Evolutionary conservation across 495 filamentous ascomycete genomes (phyloP).

Genomic region (Cladorrhinum samala): DNA sequence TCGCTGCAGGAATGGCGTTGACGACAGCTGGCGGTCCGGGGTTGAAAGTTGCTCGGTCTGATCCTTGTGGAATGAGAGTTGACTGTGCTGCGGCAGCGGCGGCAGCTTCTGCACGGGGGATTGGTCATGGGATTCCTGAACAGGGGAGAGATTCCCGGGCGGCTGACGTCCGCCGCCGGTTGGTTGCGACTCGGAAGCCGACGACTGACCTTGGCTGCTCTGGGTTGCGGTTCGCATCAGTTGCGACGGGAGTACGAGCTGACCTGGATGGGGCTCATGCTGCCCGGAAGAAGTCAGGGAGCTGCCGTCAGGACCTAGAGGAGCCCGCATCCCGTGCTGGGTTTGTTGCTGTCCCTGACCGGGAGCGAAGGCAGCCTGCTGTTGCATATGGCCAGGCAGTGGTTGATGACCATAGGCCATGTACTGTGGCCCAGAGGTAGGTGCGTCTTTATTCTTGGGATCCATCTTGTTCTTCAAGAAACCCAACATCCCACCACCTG

Average conservation of each 20-base stretch:
- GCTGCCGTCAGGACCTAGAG: slow-evolving; percentile 25
- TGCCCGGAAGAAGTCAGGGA: slow-evolving; percentile 16
- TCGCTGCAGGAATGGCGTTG: background rate
- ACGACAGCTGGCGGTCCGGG: background rate
- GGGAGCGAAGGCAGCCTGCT: slow-evolving; percentile 3
- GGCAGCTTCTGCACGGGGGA: slow-evolving; percentile 2
- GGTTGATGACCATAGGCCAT: slow-evolving; percentile 4
- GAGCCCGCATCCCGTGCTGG: slow-evolving; percentile 16
- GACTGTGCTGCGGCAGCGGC: slow-evolving; percentile 8
- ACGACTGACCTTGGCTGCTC: slow-evolving; percentile 3
- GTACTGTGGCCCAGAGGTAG: background rate
- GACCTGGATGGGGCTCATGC: slow-evolving; percentile 1
- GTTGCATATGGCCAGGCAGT: slow-evolving; percentile 7
- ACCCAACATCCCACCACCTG: slow-evolving; percentile 24
- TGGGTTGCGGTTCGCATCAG: slow-evolving; percentile 4
- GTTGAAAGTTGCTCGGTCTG: slow-evolving; percentile 5
- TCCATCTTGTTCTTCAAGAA: slow-evolving; percentile 19
- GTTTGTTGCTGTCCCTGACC: slow-evolving; percentile 15
- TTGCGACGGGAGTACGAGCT: slow-evolving; percentile 9
- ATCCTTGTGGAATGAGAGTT: slow-evolving; percentile 4
- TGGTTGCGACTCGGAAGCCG: background rate
- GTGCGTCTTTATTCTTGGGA: slow-evolving; percentile 4
- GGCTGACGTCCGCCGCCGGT: background rate
- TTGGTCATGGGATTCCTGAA: slow-evolving; percentile 2
- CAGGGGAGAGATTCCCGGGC: background rate